Conservation (phyloP, 2,329 filamentous ascomycete genomes). For the Calonectria hongkongensis region DNA sequence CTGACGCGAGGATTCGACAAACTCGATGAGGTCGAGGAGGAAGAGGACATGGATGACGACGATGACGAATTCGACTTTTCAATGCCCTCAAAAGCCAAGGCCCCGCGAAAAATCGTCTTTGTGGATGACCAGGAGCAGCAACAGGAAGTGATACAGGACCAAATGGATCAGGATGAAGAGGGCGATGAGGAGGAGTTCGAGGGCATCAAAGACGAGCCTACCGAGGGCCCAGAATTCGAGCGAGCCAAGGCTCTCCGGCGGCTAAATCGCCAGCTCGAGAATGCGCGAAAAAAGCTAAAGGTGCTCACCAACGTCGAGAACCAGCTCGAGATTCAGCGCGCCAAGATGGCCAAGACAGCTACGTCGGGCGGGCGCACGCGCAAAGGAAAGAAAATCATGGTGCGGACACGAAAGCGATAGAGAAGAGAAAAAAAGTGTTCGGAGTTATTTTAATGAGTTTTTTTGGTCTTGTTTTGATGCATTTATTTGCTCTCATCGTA, state of each 20-base stretch:
- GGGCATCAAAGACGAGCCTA: conserved; percentile 45
- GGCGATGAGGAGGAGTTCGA: conserved; percentile 56
- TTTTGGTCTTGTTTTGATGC: conserved; percentile 38
- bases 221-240: conserved; percentile 60
- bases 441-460: conserved; percentile 38
- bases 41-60: conserved; percentile 57
- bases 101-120: conserved; percentile 72
- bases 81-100: conserved; percentile 55
- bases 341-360: conserved; percentile 79
- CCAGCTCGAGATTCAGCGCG: conserved; percentile 74
- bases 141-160: conserved; percentile 55
- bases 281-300: conserved; percentile 72
- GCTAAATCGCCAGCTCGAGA: conserved; percentile 69
- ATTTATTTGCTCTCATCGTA: conserved; percentile 44
- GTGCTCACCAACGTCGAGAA: conserved; percentile 74
- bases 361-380: conserved; percentile 77
- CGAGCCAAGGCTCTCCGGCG: conserved; percentile 66
- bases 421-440: conserved; percentile 1
- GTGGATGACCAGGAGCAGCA: conserved; percentile 63
- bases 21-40: conserved; percentile 60
- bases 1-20: conserved; percentile 63
- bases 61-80: conserved; percentile 60
- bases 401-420: conserved; percentile 77
- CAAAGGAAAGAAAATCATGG: conserved; percentile 77
- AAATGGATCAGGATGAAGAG: conserved; percentile 58